These are phyloP conservation scores for Macrolepiota fuliginosa DNA, from an alignment of 768 basidiomycete genomes.

Conservation along the genomic window DNA sequence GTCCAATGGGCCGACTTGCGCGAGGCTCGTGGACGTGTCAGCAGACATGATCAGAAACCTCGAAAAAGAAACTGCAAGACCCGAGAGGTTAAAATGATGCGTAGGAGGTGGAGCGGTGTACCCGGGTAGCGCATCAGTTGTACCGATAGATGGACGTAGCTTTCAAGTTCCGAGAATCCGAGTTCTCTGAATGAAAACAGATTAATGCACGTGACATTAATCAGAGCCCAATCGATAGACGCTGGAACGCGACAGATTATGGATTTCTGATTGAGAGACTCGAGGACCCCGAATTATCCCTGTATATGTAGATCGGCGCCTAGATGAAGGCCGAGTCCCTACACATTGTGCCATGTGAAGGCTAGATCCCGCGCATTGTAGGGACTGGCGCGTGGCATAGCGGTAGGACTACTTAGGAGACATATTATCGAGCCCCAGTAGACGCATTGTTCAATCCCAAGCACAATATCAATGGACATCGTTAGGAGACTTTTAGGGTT, in stretches of 20 bases:
- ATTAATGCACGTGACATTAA: neutral
- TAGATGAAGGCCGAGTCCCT: too few species aligned
- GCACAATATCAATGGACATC: too few species aligned
- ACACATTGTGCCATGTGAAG: too few species aligned
- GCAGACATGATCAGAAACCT: neutral
- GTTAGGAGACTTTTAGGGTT: too few species aligned
- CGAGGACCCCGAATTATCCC: too few species aligned
- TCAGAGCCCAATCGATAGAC: slow-evolving; percentile 6
- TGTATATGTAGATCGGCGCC: too few species aligned
- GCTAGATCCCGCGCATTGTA: too few species aligned
- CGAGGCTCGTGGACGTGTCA: neutral
- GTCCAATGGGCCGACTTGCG: neutral
- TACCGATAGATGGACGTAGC: neutral
- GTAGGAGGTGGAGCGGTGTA: too few species aligned
- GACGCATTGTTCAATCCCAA: too few species aligned
- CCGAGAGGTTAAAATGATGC: neutral
- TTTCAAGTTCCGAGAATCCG: neutral
- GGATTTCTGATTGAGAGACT: neutral
- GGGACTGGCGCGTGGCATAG: too few species aligned
- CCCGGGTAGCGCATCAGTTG: neutral
- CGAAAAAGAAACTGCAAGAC: neutral
- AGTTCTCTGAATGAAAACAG: neutral
- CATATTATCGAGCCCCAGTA: too few species aligned
- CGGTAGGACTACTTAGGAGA: too few species aligned
- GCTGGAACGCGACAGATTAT: neutral